Conservation (phyloP, 1,284 basidiomycete species). For the Cutaneotrichosporon sp. region DNA sequence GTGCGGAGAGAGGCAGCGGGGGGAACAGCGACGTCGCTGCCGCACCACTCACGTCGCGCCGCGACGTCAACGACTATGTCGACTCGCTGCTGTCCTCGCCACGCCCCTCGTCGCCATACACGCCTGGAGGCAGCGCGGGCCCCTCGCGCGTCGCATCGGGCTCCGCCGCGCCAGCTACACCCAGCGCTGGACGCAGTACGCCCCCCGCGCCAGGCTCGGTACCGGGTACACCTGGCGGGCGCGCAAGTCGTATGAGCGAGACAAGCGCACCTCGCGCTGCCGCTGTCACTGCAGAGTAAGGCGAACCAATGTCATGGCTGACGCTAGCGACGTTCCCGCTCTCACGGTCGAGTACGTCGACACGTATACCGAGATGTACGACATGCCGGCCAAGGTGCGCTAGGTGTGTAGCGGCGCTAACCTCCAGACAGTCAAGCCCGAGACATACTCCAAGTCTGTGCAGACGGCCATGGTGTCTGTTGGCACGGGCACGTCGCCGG, state of each 20-base stretch:
- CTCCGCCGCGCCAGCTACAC: neutral
- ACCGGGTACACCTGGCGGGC: slow-evolving; percentile 62
- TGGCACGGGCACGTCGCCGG: slow-evolving; percentile 29
- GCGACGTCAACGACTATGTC: slow-evolving; percentile 66
- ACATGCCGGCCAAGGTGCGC: slow-evolving; percentile 74
- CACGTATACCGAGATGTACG: slow-evolving; percentile 79
- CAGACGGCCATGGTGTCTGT: slow-evolving; percentile 60
- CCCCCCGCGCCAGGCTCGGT: slow-evolving; percentile 51
- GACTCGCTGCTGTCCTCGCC: slow-evolving; percentile 54
- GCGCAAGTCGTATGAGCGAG: slow-evolving; percentile 39
- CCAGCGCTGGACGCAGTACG: neutral
- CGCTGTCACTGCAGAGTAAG: neutral
- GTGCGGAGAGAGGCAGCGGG: slow-evolving; percentile 12
- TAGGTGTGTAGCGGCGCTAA: neutral
- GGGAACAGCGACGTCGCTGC: neutral
- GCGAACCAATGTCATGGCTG: neutral
- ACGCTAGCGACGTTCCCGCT: neutral
- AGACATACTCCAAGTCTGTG: slow-evolving; percentile 85
- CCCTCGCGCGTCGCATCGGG: neutral
- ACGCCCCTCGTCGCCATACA: slow-evolving; percentile 11
- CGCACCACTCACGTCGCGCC: slow-evolving; percentile 30
- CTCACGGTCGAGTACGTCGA: slow-evolving; percentile 66
- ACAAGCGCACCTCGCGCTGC: slow-evolving; percentile 35
- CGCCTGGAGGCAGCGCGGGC: neutral
- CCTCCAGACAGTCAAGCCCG: slow-evolving; percentile 11